These are phyloP conservation scores for Ulota crispa DNA, from an alignment of 225 moss, liverwort and hornwort species.

Conservation along the genomic window DNA sequence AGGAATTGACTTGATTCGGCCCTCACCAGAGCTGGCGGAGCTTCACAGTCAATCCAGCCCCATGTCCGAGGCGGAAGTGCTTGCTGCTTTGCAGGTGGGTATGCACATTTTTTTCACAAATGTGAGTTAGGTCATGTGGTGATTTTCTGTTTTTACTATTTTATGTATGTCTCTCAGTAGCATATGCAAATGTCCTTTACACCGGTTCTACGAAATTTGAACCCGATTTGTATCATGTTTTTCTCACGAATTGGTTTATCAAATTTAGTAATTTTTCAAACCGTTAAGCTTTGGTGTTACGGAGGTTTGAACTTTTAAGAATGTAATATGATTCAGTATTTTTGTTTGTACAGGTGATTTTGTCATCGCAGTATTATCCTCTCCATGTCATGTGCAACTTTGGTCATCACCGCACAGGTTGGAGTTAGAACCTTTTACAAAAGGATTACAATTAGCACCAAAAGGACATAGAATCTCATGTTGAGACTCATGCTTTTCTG, in stretches of 20 bases:
- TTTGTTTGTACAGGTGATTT: constrained; percentile 62
- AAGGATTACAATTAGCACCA: background rate
- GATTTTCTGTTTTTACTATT: background rate
- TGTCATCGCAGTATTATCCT: constrained; percentile 94
- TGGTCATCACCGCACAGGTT: constrained; percentile 90
- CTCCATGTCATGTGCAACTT: constrained; percentile 99
- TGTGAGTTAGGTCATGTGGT: background rate
- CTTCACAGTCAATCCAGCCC: constrained; percentile 61
- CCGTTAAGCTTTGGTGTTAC: background rate
- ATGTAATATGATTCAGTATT: too few relatives aligned
- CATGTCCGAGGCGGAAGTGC: constrained; percentile 96
- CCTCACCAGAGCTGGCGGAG: constrained; percentile 67
- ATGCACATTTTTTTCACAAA: background rate
- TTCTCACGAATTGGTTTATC: background rate
- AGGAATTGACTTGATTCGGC: constrained; percentile 81
- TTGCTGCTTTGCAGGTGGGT: constrained; percentile 81
- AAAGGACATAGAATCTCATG: background rate
- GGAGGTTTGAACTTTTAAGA: background rate
- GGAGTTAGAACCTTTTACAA: constrained; percentile 1
- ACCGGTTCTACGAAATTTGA: background rate
- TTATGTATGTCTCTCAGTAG: background rate
- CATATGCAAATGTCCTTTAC: background rate
- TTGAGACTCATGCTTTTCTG: background rate
- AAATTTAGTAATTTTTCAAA: background rate
- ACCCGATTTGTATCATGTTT: background rate